Conservation (phyloP, 2,329 filamentous ascomycete species). For the Neofusicoccum kwambonambiense region DNA sequence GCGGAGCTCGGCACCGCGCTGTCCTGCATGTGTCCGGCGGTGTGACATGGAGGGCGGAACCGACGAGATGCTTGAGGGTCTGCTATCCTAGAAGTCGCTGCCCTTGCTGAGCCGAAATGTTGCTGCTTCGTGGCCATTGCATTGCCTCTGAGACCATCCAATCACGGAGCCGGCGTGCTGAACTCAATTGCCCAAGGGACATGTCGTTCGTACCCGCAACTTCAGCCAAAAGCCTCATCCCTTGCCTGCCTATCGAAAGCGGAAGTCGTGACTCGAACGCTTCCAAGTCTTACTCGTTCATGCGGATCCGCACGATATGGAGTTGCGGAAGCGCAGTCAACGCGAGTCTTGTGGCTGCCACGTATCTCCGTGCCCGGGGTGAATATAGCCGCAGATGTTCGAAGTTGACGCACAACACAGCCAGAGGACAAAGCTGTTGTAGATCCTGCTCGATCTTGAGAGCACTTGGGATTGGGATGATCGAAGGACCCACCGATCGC, state of each 20-base stretch:
- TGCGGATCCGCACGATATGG: constrained; percentile 3
- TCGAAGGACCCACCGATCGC: too few species aligned
- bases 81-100: not conserved
- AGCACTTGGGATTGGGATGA: too few species aligned
- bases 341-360: not conserved
- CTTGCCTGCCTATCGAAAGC: too few species aligned
- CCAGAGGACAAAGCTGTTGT: constrained; percentile 7
- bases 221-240: not conserved
- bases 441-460: not conserved
- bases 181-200: not conserved
- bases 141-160: not conserved
- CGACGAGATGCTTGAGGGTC: not conserved
- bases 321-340: not conserved
- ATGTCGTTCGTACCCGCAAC: not conserved
- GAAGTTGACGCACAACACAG: constrained; percentile 12
- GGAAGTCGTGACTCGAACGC: too few species aligned
- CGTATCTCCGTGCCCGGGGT: not conserved
- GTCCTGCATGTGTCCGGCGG: too few species aligned
- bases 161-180: not conserved
- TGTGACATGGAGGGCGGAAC: not conserved
- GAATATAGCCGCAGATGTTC: constrained; percentile 8
- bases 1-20: not conserved
- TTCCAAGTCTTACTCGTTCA: not conserved
- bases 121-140: not conserved
- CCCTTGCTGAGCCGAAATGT: not conserved